These are phyloP conservation scores for Leonotis leonurus DNA, from an alignment of 257 asterid species.

Conservation along the genomic window DNA sequence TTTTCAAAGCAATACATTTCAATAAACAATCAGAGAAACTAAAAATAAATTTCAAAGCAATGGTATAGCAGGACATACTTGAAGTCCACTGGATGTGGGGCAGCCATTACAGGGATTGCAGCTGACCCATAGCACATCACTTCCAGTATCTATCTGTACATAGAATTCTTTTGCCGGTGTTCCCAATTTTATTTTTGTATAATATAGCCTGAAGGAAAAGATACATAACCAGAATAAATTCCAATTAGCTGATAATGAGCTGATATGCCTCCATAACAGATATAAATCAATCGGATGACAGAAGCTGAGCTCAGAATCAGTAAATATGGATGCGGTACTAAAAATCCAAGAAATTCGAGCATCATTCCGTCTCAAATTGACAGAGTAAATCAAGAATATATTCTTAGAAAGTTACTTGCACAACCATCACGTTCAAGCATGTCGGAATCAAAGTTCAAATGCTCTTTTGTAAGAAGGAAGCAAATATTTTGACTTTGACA, in stretches of 20 bases:
- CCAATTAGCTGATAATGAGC: background rate
- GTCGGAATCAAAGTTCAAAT: conserved; percentile 6
- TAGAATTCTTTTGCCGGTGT: conserved; percentile 83
- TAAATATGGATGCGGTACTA: background rate
- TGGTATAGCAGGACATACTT: conserved; percentile 43
- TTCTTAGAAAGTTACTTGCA: conserved; percentile 18
- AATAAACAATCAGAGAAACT: background rate
- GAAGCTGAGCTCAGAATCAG: background rate
- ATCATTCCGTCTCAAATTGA: conserved; percentile 9
- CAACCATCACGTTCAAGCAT: conserved; percentile 9
- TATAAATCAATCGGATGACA: background rate
- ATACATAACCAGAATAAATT: conserved; percentile 15
- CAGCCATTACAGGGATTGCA: conserved; percentile 82
- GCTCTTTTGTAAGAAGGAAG: conserved; percentile 24
- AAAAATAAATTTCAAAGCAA: background rate
- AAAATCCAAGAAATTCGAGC: background rate
- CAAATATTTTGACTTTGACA: conserved; percentile 9
- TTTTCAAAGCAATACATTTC: conserved; percentile 6
- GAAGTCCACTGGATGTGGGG: conserved; percentile 89
- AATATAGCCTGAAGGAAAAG: conserved; percentile 64
- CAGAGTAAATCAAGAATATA: conserved; percentile 14
- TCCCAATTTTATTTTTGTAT: conserved; percentile 75
- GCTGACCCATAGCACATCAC: conserved; percentile 95
- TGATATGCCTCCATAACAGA: background rate
- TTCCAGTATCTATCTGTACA: conserved; percentile 98